A percentile compares a stretch with the other conserved stretches of the same genome.
Conservation (phyloP, 495 filamentous ascomycete species). For the Mycothermus thermophilus region DNA sequence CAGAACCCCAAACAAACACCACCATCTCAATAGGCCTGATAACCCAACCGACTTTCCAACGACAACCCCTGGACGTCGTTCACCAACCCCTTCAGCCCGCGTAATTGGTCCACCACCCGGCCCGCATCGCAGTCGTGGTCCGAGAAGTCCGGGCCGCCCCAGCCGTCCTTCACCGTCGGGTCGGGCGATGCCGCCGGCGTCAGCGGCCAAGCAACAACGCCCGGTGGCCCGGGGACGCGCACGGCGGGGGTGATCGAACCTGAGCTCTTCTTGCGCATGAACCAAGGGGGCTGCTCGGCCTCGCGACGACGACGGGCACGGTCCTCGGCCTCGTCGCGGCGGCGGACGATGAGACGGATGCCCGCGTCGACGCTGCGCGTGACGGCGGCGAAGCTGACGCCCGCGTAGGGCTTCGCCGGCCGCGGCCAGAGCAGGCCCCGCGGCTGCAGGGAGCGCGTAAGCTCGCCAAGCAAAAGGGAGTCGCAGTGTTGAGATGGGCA, state of each 20-base stretch:
- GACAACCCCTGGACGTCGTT: slow-evolving; percentile 12
- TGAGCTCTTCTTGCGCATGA: too few relatives aligned
- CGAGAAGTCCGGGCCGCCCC: slow-evolving; percentile 4
- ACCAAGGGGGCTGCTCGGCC: too few relatives aligned
- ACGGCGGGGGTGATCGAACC: too few relatives aligned
- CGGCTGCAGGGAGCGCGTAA: slow-evolving; percentile 14
- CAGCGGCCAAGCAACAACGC: too few relatives aligned
- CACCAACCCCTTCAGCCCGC: slow-evolving; percentile 9
- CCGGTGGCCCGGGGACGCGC: too few relatives aligned
- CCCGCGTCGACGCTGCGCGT: too few relatives aligned
- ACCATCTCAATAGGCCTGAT: slow-evolving; percentile 12
- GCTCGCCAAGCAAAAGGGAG: slow-evolving; percentile 17
- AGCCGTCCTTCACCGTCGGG: slow-evolving; percentile 2
- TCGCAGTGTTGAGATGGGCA: slow-evolving; percentile 13
- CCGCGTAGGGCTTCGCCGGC: slow-evolving; percentile 11
- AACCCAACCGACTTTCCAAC: slow-evolving; percentile 15
- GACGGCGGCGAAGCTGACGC: slow-evolving; percentile 12
- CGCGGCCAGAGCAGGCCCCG: slow-evolving; percentile 11
- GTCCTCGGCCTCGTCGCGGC: not conserved
- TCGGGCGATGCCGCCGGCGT: slow-evolving; percentile 18
- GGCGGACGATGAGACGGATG: too few relatives aligned
- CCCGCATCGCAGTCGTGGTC: slow-evolving; percentile 9
- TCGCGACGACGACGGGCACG: not conserved
- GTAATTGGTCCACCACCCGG: slow-evolving; percentile 7
- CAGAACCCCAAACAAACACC: too few relatives aligned